Conservation (phyloP, 495 filamentous ascomycete species). For the Cladorrhinum samala region DNA sequence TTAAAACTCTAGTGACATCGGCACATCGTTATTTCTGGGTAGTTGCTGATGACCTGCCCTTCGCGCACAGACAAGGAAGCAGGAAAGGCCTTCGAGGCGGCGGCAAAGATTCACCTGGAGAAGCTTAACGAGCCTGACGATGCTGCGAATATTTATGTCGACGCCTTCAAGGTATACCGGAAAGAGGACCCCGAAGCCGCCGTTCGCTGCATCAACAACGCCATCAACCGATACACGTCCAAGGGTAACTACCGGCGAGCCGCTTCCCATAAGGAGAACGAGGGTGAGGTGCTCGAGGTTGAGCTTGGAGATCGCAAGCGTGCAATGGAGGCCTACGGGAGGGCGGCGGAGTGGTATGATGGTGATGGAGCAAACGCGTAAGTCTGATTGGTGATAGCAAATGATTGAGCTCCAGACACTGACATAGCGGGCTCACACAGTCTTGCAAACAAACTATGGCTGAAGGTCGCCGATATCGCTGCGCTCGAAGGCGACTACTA, state of each 20-base stretch:
- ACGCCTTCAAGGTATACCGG: constrained; percentile 79
- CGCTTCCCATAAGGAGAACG: constrained; percentile 77
- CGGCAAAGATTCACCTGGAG: constrained; percentile 65
- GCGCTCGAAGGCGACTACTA: constrained; percentile 75
- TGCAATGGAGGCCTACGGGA: constrained; percentile 72
- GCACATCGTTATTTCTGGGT: too few relatives aligned
- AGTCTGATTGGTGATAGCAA: constrained; percentile 20
- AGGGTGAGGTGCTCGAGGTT: constrained; percentile 75
- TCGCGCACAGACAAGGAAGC: constrained; percentile 62
- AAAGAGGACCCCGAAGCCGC: constrained; percentile 75
- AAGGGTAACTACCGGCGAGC: constrained; percentile 86
- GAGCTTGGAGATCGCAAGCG: constrained; percentile 70
- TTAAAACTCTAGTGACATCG: neutral
- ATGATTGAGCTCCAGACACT: constrained; percentile 12
- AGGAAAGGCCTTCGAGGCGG: constrained; percentile 71
- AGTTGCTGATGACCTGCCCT: constrained; percentile 4
- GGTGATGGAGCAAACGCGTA: constrained; percentile 81
- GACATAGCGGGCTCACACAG: constrained; percentile 36
- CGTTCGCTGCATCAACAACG: constrained; percentile 62
- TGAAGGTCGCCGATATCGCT: constrained; percentile 82
- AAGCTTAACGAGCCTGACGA: constrained; percentile 85
- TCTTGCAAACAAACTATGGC: constrained; percentile 80
- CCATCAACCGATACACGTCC: constrained; percentile 71
- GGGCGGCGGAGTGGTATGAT: constrained; percentile 81
- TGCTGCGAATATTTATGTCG: constrained; percentile 65